Base-by-base conservation (phyloP, 345 rosid genomes). In the Noccaea bulbosa region DNA sequence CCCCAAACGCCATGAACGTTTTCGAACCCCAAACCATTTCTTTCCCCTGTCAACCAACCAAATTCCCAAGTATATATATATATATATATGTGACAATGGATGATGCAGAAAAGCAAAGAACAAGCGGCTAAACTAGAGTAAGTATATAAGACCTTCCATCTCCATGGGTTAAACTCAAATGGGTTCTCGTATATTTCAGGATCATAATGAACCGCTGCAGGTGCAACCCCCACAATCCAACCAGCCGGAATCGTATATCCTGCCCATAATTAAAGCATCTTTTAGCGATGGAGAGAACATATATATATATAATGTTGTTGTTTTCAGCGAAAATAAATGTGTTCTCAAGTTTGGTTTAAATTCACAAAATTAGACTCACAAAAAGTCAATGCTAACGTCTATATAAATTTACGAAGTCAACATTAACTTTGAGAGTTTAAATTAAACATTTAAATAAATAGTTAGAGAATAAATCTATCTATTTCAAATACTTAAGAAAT, bases 211-310 rank as follows among this genome's bases (percentile, higher is more conserved):
- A 76, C 49, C 2, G 22, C 73, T 2, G 81, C 54, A 22, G 80
- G 71, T 8, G 65, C 77, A 12, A 78, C 72, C 44, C 77, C 70
- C 5, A 79, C 62, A 6, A 57, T 24, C 88, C 88, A 83, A 14
- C 86, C 85, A 24, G 66, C 65, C 1, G 81, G 85, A 41, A 81
- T 85, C 6, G 77, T 81, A 11, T 80, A 85, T 11, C 80, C 87
- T 55, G 38, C 39, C 39, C 1, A 35, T 35, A 35, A 35, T 8
- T 7, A 35, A 35, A 35, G 8, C 8, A 35, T 35, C 39, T 7
- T 35, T 35, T 35, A 6, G 8, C 3, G 8, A 35, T 35, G 7
- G 8, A 7, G 39, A 5, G 7, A 5, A 7, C 7, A 34, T 20
- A n/a, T n/a, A n/a, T n/a, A n/a, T n/a, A n/a, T n/a, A 20, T 20